Percentiles rank a stretch among this genome's conserved stretches.
Conservation (phyloP, 1,139 yeast species). For the Groenewaldozyma sp. region DNA sequence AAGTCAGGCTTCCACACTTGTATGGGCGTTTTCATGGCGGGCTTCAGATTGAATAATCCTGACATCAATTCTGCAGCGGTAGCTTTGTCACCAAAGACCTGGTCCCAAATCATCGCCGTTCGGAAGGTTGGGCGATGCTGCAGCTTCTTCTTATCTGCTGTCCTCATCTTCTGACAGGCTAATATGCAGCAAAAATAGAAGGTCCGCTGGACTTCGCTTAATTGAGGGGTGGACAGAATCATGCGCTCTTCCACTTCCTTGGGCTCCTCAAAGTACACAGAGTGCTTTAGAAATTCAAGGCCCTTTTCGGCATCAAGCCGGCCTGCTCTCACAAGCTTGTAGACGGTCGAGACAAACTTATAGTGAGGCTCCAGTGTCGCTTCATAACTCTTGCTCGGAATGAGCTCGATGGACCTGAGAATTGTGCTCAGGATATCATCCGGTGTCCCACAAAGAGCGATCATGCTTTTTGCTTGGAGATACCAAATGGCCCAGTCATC, state of each 20-base stretch:
- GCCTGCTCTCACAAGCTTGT: conserved; percentile 43
- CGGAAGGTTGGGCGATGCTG: conserved; percentile 79
- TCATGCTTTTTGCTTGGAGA: conserved; percentile 51
- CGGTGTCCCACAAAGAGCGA: conserved; percentile 32
- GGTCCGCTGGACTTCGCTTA: conserved; percentile 2
- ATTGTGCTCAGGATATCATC: conserved; percentile 19
- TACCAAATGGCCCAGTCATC: conserved; percentile 57
- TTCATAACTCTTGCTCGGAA: conserved; percentile 36
- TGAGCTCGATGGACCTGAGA: conserved; percentile 25
- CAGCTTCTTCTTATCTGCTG: conserved; percentile 78
- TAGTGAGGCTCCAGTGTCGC: conserved; percentile 67
- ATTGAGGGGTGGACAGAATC: not conserved
- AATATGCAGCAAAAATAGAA: conserved; percentile 30
- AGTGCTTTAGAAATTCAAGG: conserved; percentile 29
- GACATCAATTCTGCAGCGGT: conserved; percentile 60
- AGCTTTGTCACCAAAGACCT: conserved; percentile 43
- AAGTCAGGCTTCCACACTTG: conserved; percentile 89
- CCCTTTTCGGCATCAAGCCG: conserved; percentile 34
- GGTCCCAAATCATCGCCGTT: conserved; percentile 53
- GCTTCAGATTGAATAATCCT: conserved; percentile 52
- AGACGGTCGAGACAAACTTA: conserved; percentile 46
- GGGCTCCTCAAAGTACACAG: conserved; percentile 17
- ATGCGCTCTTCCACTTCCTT: conserved; percentile 6
- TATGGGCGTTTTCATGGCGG: conserved; percentile 57
- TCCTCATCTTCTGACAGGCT: conserved; percentile 34